These are phyloP conservation scores for Aspergillus olivimuriae DNA, from an alignment of 495 filamentous ascomycete genomes.

Conservation along the genomic window DNA sequence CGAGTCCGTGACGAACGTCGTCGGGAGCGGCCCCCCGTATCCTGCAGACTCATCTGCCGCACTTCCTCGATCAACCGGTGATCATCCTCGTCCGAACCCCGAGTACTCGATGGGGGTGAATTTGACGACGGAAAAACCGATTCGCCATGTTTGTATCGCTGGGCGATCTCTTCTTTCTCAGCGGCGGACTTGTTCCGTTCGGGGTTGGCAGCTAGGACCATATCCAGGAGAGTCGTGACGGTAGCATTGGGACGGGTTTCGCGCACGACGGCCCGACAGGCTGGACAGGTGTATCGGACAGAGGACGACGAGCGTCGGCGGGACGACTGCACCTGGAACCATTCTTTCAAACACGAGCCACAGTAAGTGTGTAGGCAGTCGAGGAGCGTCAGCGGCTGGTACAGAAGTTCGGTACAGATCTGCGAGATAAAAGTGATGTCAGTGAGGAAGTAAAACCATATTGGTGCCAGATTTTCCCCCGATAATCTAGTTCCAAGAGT, in stretches of 20 bases:
- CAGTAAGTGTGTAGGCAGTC: conserved; percentile 98
- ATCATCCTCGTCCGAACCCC: conserved; percentile 55
- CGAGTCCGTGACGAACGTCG: conserved; percentile 23
- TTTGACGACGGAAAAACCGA: conserved; percentile 44
- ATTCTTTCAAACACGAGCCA: conserved; percentile 87
- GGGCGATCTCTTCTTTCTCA: conserved; percentile 66
- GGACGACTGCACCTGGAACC: conserved; percentile 67
- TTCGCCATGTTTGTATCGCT: conserved; percentile 71
- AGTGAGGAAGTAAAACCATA: conserved; percentile 9
- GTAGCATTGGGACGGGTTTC: conserved; percentile 79
- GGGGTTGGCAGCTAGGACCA: conserved; percentile 67
- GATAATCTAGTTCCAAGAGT: not conserved
- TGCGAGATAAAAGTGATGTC: conserved; percentile 26
- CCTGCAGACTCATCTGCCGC: conserved; percentile 62
- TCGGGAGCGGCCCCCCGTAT: conserved; percentile 33
- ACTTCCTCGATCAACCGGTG: conserved; percentile 63
- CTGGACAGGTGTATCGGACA: conserved; percentile 75
- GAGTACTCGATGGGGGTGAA: conserved; percentile 16
- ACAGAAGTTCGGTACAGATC: conserved; percentile 96
- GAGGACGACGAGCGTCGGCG: conserved; percentile 39
- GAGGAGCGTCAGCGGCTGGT: conserved; percentile 90
- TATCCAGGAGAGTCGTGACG: conserved; percentile 75
- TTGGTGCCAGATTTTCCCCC: not conserved
- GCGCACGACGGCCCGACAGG: conserved; percentile 79
- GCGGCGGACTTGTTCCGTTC: conserved; percentile 54